phyloP scores from a whole-genome alignment of 1,284 basidiomycete species.

The Ustilago tritici region DNA sequence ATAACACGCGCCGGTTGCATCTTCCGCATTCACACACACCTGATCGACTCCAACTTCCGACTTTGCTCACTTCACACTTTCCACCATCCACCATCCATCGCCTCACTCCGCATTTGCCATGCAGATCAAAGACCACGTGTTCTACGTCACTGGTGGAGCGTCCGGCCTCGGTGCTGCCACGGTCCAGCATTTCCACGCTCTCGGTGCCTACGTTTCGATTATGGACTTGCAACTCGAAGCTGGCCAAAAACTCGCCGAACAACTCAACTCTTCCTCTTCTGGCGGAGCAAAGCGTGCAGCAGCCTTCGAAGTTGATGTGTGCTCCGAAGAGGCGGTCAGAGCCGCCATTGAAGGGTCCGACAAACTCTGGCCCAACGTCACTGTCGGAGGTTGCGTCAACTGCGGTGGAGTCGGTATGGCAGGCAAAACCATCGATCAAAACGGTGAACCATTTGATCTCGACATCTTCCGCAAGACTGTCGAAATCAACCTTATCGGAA shows the following conservation, averaged over 20 bases:
- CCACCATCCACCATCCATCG: not conserved
- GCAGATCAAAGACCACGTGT: constrained; percentile 57
- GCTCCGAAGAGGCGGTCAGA: constrained; percentile 58
- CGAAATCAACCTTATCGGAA: constrained; percentile 60
- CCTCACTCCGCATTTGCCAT: constrained; percentile 25
- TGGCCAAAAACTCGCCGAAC: constrained; percentile 31
- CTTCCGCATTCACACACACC: not conserved
- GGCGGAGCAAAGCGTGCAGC: constrained; percentile 28
- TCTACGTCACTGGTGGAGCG: constrained; percentile 64
- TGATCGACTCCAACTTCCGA: not conserved
- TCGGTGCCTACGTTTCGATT: constrained; percentile 61
- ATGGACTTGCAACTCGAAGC: constrained; percentile 58
- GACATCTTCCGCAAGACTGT: constrained; percentile 66
- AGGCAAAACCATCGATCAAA: constrained; percentile 65
- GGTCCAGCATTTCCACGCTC: constrained; percentile 36
- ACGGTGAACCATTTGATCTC: constrained; percentile 66
- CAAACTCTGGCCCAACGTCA: constrained; percentile 40
- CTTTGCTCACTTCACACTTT: not conserved
- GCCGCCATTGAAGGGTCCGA: constrained; percentile 57
- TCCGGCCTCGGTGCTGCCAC: constrained; percentile 68
- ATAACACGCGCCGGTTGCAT: constrained; percentile 1
- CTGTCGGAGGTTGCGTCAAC: constrained; percentile 69
- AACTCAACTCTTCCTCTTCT: constrained; percentile 27
- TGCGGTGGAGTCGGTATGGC: constrained; percentile 69
- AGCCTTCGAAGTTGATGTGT: constrained; percentile 64